Percentiles rank a stretch among this genome's conserved stretches.
phyloP scores from a whole-genome alignment of 805 yeast species.

The Yamadazyma sp. region DNA sequence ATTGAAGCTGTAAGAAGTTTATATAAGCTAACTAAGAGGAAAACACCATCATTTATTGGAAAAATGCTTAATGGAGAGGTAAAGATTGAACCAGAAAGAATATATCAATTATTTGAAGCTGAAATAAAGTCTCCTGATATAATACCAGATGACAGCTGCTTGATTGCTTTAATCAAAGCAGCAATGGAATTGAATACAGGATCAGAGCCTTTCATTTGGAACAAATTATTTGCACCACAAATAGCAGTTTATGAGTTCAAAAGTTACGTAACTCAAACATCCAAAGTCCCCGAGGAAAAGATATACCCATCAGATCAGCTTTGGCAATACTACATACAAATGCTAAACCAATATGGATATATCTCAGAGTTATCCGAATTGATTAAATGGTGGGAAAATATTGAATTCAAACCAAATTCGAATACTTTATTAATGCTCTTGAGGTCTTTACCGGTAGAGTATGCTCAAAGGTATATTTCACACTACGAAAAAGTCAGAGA shows the following conservation, averaged over 20 bases:
- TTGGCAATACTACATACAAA: slow-evolving; percentile 51
- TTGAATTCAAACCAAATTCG: slow-evolving; percentile 41
- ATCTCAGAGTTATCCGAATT: slow-evolving; percentile 47
- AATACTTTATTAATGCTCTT: slow-evolving; percentile 40
- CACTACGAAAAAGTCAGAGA: slow-evolving; percentile 26
- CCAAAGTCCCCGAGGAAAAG: slow-evolving; percentile 13
- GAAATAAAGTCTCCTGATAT: slow-evolving; percentile 19
- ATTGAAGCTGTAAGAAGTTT: slow-evolving; percentile 3
- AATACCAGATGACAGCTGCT: slow-evolving; percentile 28
- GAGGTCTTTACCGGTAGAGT: slow-evolving; percentile 31
- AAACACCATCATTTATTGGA: slow-evolving; percentile 28
- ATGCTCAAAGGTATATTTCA: slow-evolving; percentile 33
- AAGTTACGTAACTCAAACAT: slow-evolving; percentile 26
- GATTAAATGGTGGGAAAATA: slow-evolving; percentile 52
- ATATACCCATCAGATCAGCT: slow-evolving; percentile 45
- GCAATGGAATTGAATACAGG: slow-evolving; percentile 25
- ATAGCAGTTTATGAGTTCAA: slow-evolving; percentile 58
- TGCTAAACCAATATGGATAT: slow-evolving; percentile 47
- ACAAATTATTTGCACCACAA: slow-evolving; percentile 48
- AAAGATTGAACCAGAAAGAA: slow-evolving; percentile 21
- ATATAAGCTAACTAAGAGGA: slow-evolving; percentile 13
- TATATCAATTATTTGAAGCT: slow-evolving; percentile 26
- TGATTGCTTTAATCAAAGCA: slow-evolving; percentile 48
- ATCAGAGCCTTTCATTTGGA: slow-evolving; percentile 18
- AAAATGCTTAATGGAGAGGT: slow-evolving; percentile 37